Conservation (phyloP, 164 flowering plant species). For the Echeveria elegans region DNA sequence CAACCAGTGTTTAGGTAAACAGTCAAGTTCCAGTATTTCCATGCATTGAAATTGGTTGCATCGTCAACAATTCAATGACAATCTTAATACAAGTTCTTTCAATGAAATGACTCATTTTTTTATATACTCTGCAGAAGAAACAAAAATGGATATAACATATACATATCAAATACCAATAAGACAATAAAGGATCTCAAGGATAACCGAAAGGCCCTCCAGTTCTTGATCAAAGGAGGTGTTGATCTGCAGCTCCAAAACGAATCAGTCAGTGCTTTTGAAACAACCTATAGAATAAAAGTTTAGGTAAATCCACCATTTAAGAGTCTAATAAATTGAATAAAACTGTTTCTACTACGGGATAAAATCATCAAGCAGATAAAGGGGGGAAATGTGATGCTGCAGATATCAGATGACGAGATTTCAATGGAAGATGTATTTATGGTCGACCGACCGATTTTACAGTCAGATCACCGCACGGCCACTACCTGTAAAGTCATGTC, state of each 20-base stretch:
- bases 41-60: no score
- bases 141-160: not conserved
- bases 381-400: not conserved
- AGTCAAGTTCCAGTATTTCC: not conserved
- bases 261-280: not conserved
- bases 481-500: no score
- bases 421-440: not conserved
- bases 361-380: not conserved
- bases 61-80: no score
- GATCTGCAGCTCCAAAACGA: not conserved
- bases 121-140: not conserved
- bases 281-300: not conserved
- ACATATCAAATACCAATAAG: constrained; percentile 1
- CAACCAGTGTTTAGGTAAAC: not conserved
- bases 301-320: not conserved
- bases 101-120: not conserved
- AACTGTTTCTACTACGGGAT: not conserved
- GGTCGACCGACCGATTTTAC: no score
- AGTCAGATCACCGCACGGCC: not conserved
- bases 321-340: not conserved
- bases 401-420: not conserved
- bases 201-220: not conserved
- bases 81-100: not conserved
- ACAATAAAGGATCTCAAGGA: not conserved
- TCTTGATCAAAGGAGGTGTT: not conserved